phyloP scores from a whole-genome alignment of 768 basidiomycete species.

The Paxillus rubicundulus region DNA sequence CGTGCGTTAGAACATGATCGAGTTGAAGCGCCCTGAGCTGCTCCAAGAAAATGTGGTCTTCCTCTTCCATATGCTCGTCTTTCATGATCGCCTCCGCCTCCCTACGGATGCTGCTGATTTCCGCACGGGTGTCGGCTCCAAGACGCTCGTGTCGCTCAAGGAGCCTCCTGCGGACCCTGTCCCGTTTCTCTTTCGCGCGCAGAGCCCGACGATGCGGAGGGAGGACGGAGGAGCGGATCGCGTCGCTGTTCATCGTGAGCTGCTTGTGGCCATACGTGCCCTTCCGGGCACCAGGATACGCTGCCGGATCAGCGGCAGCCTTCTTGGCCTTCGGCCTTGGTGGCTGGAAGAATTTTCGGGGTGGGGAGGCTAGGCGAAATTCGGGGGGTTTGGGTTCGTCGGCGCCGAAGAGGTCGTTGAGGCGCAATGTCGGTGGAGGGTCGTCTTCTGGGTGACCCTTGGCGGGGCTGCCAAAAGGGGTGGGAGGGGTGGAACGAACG shows the following conservation, averaged over 20 bases:
- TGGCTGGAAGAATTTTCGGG: background rate
- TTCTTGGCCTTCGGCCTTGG: background rate
- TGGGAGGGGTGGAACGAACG: constrained; percentile 13
- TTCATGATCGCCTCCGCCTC: constrained; percentile 21
- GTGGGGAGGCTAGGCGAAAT: background rate
- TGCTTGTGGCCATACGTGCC: constrained; percentile 15
- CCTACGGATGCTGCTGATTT: constrained; percentile 2
- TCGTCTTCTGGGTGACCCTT: constrained; percentile 5
- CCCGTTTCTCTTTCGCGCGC: constrained; percentile 10
- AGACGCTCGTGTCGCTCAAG: constrained; percentile 5
- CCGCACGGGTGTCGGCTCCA: background rate
- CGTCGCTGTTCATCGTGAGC: constrained; percentile 7
- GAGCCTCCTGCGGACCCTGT: background rate
- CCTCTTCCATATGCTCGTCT: constrained; percentile 8
- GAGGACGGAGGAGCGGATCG: background rate
- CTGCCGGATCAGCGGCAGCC: background rate
- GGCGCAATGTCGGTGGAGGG: constrained; percentile 5
- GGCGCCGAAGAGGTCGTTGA: constrained; percentile 2
- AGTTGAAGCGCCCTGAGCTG: constrained; percentile 19
- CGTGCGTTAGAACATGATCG: constrained; percentile 9
- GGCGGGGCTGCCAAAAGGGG: constrained; percentile 18
- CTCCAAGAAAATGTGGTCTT: constrained; percentile 26
- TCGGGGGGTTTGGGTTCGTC: background rate
- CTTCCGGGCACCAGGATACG: constrained; percentile 7
- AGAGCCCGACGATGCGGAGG: constrained; percentile 5